A percentile compares a stretch with the other conserved stretches of the same genome.
Evolutionary conservation across 805 yeast species (phyloP).

Genomic region (Zygosaccharomyces lentus): DNA sequence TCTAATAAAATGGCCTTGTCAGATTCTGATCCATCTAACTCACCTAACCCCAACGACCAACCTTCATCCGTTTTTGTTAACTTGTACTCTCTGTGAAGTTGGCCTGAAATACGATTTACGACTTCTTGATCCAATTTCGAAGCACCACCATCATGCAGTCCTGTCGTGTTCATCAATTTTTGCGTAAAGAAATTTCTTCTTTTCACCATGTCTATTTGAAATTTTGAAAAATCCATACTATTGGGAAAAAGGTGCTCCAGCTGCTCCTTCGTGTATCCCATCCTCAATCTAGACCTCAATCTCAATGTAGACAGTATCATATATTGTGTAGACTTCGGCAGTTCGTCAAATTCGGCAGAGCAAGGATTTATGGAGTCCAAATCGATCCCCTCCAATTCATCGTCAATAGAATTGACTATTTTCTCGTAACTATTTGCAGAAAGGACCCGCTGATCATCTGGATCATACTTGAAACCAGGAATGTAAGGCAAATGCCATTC

Average conservation of each 20-base stretch:
- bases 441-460: slow-evolving; percentile 66
- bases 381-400: slow-evolving; percentile 64
- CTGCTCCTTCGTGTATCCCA: slow-evolving; percentile 94
- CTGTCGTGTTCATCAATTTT: slow-evolving; percentile 74
- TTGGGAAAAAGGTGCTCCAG: slow-evolving; percentile 75
- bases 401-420: slow-evolving; percentile 50
- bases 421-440: slow-evolving; percentile 68
- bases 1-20: slow-evolving; percentile 51
- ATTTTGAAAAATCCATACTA: slow-evolving; percentile 83
- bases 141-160: slow-evolving; percentile 57
- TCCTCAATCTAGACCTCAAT: slow-evolving; percentile 78
- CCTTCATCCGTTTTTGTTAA: slow-evolving; percentile 76
- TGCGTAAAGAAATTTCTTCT: slow-evolving; percentile 90
- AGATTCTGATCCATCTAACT: slow-evolving; percentile 39
- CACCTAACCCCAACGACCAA: slow-evolving; percentile 67
- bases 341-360: slow-evolving; percentile 65
- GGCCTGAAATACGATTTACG: slow-evolving; percentile 67
- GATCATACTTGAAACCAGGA: slow-evolving; percentile 48
- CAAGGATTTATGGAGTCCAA: slow-evolving; percentile 76
- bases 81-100: slow-evolving; percentile 68
- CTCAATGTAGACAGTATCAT: slow-evolving; percentile 81
- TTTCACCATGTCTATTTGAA: slow-evolving; percentile 89
- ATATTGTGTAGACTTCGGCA: slow-evolving; percentile 86
- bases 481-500: slow-evolving; percentile 82
- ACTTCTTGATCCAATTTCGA: slow-evolving; percentile 30